These are phyloP conservation scores for Camellia japonica DNA, from an alignment of 148 eudicot genomes.

Conservation along the genomic window DNA sequence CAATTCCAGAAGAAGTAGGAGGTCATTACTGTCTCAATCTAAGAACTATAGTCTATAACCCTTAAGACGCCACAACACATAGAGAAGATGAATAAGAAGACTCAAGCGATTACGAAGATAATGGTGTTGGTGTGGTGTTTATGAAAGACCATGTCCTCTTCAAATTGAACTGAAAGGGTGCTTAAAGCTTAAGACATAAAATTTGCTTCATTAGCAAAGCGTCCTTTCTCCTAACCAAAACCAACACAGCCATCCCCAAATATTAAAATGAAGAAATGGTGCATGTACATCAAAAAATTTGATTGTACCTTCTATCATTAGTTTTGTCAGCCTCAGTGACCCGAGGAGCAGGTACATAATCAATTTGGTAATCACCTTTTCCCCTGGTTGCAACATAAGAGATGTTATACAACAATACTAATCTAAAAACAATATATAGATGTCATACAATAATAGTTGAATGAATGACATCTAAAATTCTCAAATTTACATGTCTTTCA, in stretches of 20 bases:
- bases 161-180: neutral
- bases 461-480: conserved; percentile 1
- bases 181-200: neutral
- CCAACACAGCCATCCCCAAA: neutral
- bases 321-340: conserved; percentile 90
- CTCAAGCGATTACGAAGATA: neutral
- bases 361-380: conserved; percentile 80
- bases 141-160: conserved; percentile 1
- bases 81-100: neutral
- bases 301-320: conserved; percentile 66
- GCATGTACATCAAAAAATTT: neutral
- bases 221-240: neutral
- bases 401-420: neutral
- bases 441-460: neutral
- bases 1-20: neutral
- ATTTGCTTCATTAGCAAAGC: neutral
- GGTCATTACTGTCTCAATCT: neutral
- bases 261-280: neutral
- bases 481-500: neutral
- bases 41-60: neutral
- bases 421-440: too few relatives aligned
- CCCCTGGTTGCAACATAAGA: conserved; percentile 53
- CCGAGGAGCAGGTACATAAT: conserved; percentile 83
- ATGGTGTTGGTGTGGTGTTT: neutral
- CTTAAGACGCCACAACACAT: neutral